Base-by-base conservation (phyloP, 129 eudicot species). In the Erigeron canadensis region DNA sequence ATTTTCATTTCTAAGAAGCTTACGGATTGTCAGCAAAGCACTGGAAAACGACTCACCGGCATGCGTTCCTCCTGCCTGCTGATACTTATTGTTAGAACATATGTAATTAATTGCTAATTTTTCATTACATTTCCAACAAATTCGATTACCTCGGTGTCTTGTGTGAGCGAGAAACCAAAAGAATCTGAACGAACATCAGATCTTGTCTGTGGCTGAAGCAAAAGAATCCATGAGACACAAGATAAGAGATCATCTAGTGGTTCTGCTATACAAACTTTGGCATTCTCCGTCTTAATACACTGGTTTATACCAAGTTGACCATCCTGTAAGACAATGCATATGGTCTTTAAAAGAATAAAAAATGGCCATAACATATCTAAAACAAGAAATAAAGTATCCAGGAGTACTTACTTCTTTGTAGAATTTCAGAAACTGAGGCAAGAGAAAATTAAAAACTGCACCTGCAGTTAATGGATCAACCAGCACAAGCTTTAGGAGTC, bases 111-210 rank as follows among this genome's bases (percentile, higher is more conserved):
- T 43, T 42, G 48, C 19, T 18, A 41, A 42, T 34, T 41, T 67
- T 57, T 47, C 7, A 15, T 3, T 21, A 10, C 18, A 22, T 51
- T 63, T 69, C 38, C n/a, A 8, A 44, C 34, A 34, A 72, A 5
- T 60, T 12, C 19, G 19, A 45, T 68, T 69, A 90, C 96, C 96
- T 90, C 89, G 54, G 51, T 81, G 6, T 90, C 96, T 75, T 90
- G 96, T 6, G 91, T 77, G 77, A 90, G 84, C 64, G 96, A 90
- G 84, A 90, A 90, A 77, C 96, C 96, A 58, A 85, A 90, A 81
- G 82, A 68, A 73, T 81, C 86, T 28, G 86, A 65, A 75, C 74
- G 84, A 59, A 63, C 75, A 63, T 78, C 89, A 43, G 85, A 68
- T 81, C 68, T 81, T 42, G 77, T 77, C 22, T 78, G 89, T 79